phyloP scores from a whole-genome alignment of 1,284 basidiomycete species.

The Sanghuangporus weigelae region DNA sequence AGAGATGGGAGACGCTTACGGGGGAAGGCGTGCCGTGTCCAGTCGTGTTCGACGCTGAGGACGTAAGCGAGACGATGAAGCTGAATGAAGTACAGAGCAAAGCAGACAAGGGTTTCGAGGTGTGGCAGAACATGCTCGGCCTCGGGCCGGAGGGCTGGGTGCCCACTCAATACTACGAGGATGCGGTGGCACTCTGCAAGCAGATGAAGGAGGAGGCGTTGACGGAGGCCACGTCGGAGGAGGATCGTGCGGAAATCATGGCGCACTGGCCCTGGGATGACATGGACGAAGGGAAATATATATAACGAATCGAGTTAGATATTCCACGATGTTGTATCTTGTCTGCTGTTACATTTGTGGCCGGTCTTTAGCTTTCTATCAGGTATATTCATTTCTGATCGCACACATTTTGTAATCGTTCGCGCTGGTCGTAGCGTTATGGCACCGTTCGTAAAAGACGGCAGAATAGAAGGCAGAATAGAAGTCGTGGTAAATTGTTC shows the following conservation, averaged over 20 bases:
- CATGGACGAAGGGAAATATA: conserved; percentile 41
- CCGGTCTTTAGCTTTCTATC: too few species aligned
- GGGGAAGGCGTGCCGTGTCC: conserved; percentile 36
- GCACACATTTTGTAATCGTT: too few species aligned
- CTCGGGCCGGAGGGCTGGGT: conserved; percentile 39
- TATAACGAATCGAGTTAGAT: conserved; percentile 22
- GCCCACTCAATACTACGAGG: conserved; percentile 33
- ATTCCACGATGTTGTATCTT: background rate
- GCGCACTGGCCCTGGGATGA: conserved; percentile 41
- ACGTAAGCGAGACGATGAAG: conserved; percentile 35
- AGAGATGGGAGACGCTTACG: background rate
- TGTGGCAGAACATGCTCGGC: conserved; percentile 23
- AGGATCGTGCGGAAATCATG: conserved; percentile 30
- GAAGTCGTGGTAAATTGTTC: too few species aligned
- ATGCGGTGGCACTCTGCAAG: conserved; percentile 30
- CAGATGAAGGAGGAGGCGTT: conserved; percentile 32
- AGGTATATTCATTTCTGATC: too few species aligned
- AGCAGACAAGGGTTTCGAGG: conserved; percentile 26
- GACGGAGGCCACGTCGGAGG: conserved; percentile 24
- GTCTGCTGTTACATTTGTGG: background rate
- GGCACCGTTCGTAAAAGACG: too few species aligned
- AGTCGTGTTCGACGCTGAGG: conserved; percentile 38
- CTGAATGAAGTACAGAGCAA: conserved; percentile 26
- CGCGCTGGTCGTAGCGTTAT: too few species aligned
- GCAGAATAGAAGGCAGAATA: too few species aligned